Base-by-base conservation (phyloP, 2,329 filamentous ascomycete genomes). In the Stemphylium beticola region DNA sequence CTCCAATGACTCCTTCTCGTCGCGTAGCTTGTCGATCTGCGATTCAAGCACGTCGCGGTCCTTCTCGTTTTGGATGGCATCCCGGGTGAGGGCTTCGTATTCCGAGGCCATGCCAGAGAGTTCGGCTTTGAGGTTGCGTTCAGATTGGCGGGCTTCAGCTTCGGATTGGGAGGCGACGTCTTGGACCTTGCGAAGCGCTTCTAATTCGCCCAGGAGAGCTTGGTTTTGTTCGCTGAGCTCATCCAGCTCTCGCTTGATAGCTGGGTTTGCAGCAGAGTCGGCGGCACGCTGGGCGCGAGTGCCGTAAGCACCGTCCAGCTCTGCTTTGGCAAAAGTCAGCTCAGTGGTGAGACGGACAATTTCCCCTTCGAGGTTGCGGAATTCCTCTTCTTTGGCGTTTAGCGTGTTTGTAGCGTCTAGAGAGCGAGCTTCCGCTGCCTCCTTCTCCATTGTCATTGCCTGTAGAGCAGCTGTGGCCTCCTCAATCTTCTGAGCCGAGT, bases 231-330 rank as follows among this genome's bases (percentile, higher is more conserved):
- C 77, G 22, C 75, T 79, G 34, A 87, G 76, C 8, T 79, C 79
- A 54, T 87, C 84, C 20, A 88, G 78, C 66, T 88, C 84, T 49
- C 80, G 83, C 65, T 85, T 83, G 38, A 87, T 79, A 18, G 78
- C 83, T 44, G 85, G 85, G 41, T 73, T 73, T 8, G 80, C 78
- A 9, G 84, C 84, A 10, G 83, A 83, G 69, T 88, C 86, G n/a
- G 86, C 87, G 11, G 87, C 86, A 29, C 88, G 84, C 70, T 90
- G 81, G 9, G 86, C 83, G 46, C 87, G 81, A n/a, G 82, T 85
- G 36, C 95, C 95, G 71, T 98, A 97, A 71, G 96, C 96, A 58
- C 92, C 92, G 66, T 96, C 95, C 22, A 98, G 90, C 74, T 98
- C 93, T 48, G 93, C 91, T 69, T 87, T 86, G 22, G 90, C 92